Percentiles rank a stretch among this genome's conserved stretches.
Evolutionary conservation across 2,329 filamentous ascomycete species (phyloP).

Genomic region (Cladophialophora exuberans): DNA sequence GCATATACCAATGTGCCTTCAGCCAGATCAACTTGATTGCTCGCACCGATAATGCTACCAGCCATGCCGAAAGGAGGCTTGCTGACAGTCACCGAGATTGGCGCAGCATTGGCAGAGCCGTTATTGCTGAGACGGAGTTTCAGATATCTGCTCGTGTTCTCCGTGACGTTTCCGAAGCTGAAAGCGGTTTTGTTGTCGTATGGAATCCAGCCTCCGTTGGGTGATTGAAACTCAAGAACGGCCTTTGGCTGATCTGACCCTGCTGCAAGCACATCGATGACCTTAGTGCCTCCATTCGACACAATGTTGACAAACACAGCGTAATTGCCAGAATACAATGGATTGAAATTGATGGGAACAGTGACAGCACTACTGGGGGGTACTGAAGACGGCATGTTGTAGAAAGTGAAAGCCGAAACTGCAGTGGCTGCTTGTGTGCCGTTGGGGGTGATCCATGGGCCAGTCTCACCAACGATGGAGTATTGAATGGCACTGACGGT

Average conservation of each 20-base stretch:
- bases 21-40: conserved; percentile 60
- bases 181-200: conserved; percentile 52
- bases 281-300: conserved; percentile 56
- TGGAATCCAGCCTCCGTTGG: conserved; percentile 57
- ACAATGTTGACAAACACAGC: conserved; percentile 53
- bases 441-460: conserved; percentile 28
- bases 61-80: conserved; percentile 62
- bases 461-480: conserved; percentile 22
- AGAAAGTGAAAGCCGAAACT: conserved; percentile 29
- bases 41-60: conserved; percentile 56
- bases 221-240: conserved; percentile 59
- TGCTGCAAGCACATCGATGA: conserved; percentile 54
- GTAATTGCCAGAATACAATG: conserved; percentile 52
- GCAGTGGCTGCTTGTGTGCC: conserved; percentile 16
- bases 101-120: conserved; percentile 52
- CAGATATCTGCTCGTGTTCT: conserved; percentile 54
- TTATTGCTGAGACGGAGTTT: conserved; percentile 60
- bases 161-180: conserved; percentile 59
- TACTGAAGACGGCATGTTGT: conserved; percentile 26
- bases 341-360: conserved; percentile 39
- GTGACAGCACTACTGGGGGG: conserved; percentile 30
- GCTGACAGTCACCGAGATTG: conserved; percentile 61
- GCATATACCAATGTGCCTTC: conserved; percentile 58
- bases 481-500: conserved; percentile 36
- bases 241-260: conserved; percentile 55